Evolutionary conservation across 202 grass and related monocot species (phyloP).

Genomic region (Carex sylvatica): DNA sequence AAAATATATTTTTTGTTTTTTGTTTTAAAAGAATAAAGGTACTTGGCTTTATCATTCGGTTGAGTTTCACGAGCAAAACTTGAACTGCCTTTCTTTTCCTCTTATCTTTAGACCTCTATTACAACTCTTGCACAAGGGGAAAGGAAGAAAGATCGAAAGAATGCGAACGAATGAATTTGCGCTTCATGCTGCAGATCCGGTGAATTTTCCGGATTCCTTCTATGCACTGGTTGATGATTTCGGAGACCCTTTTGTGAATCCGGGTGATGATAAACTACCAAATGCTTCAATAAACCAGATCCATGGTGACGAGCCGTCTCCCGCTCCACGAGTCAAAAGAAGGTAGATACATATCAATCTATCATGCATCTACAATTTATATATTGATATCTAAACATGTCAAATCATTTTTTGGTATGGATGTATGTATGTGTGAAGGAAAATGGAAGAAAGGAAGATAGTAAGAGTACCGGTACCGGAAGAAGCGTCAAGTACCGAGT

Average conservation of each 20-base stretch:
- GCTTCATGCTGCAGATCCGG: not conserved
- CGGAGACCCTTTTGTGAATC: constrained; percentile 12
- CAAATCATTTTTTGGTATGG: not conserved
- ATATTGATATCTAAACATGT: not conserved
- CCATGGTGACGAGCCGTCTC: not conserved
- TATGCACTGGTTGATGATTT: constrained; percentile 21
- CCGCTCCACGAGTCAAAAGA: constrained; percentile 16
- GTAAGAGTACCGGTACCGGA: constrained; percentile 26
- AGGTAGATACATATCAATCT: not conserved
- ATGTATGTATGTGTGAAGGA: constrained; percentile 10
- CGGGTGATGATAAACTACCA: not conserved
- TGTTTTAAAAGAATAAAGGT: not conserved
- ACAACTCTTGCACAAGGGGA: constrained; percentile 8
- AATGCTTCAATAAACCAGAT: constrained; percentile 8
- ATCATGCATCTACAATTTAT: not conserved
- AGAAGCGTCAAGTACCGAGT: constrained; percentile 17
- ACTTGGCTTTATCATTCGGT: constrained; percentile 2
- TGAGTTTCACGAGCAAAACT: constrained; percentile 14
- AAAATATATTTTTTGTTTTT: not conserved
- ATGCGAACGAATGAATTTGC: not conserved
- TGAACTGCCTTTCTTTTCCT: not conserved
- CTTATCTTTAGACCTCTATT: not conserved
- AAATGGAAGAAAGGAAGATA: constrained; percentile 26
- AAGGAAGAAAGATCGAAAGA: not conserved
- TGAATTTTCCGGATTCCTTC: constrained; percentile 20